phyloP scores from a whole-genome alignment of 306 rosid genomes.

The Cucurbita ficifolia region DNA sequence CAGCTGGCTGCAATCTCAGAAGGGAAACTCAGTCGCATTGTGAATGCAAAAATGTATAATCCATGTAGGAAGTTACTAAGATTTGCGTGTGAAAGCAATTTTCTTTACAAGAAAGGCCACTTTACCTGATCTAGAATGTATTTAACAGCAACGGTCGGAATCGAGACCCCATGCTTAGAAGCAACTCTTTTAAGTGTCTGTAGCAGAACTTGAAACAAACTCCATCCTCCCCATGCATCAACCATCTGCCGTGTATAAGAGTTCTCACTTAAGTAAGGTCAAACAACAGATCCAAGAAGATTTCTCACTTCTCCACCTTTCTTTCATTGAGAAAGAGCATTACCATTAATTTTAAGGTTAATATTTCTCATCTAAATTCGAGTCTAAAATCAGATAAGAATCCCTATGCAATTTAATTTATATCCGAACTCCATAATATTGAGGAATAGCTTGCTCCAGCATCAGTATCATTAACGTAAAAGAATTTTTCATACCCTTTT shows the following conservation, averaged over 20 bases:
- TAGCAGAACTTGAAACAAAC: constrained; percentile 68
- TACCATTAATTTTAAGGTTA: background rate
- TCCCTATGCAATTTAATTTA: background rate
- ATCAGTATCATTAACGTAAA: background rate
- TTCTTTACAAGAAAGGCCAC: background rate
- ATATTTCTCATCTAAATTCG: background rate
- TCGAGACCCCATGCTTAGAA: constrained; percentile 65
- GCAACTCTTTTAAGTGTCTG: constrained; percentile 69
- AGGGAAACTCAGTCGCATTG: background rate
- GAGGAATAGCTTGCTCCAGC: background rate
- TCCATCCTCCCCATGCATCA: constrained; percentile 98
- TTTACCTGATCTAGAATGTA: constrained; percentile 72
- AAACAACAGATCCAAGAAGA: background rate
- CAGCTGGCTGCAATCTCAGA: constrained; percentile 53
- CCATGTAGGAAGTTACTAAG: background rate
- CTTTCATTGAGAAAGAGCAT: background rate
- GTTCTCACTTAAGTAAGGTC: background rate
- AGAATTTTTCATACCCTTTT: constrained; percentile 48
- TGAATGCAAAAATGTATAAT: background rate
- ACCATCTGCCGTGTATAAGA: constrained; percentile 46
- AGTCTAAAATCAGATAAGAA: background rate
- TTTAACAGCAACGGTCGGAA: constrained; percentile 69
- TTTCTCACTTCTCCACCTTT: background rate
- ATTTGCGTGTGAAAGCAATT: background rate
- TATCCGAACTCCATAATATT: background rate